A percentile compares a stretch with the other conserved stretches of the same genome.
Evolutionary conservation across 2,329 filamentous ascomycete genomes (phyloP).

Genomic region (Aspergillus sojae): DNA sequence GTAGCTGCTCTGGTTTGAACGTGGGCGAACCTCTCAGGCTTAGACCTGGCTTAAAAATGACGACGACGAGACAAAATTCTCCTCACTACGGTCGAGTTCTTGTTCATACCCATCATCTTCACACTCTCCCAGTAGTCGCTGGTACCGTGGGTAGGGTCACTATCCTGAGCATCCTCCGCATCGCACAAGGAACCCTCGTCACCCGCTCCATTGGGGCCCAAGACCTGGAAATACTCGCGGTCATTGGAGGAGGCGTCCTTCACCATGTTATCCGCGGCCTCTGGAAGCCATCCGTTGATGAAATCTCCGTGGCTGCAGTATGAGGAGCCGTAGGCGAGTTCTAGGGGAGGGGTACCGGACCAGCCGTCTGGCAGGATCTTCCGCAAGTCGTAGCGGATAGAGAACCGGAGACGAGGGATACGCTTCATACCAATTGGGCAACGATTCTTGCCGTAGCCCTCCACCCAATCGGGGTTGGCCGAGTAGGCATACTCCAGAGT

Average conservation of each 20-base stretch:
- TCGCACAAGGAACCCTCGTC: constrained; percentile 2
- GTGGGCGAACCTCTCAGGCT: too few species aligned
- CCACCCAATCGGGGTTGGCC: constrained; percentile 5
- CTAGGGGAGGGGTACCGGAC: constrained; percentile 16
- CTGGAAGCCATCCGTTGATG: constrained; percentile 17
- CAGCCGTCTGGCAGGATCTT: constrained; percentile 18
- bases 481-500: constrained; percentile 19
- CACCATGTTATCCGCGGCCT: constrained; percentile 20
- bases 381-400: constrained; percentile 20
- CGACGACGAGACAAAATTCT: not conserved
- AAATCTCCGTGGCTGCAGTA: constrained; percentile 17
- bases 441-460: constrained; percentile 13
- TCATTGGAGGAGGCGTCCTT: not conserved
- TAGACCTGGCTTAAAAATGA: not conserved
- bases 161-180: constrained; percentile 4
- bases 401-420: constrained; percentile 20
- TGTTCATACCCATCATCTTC: constrained; percentile 16
- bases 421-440: constrained; percentile 19
- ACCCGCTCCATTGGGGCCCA: constrained; percentile 10
- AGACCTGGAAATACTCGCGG: constrained; percentile 9
- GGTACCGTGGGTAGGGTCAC: constrained; percentile 19
- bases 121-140: constrained; percentile 21
- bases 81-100: not conserved
- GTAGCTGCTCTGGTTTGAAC: not conserved
- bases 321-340: constrained; percentile 14